A percentile compares a stretch with the other conserved stretches of the same genome.
Conservation (phyloP, 768 basidiomycete species). For the Megacollybia marginata region DNA sequence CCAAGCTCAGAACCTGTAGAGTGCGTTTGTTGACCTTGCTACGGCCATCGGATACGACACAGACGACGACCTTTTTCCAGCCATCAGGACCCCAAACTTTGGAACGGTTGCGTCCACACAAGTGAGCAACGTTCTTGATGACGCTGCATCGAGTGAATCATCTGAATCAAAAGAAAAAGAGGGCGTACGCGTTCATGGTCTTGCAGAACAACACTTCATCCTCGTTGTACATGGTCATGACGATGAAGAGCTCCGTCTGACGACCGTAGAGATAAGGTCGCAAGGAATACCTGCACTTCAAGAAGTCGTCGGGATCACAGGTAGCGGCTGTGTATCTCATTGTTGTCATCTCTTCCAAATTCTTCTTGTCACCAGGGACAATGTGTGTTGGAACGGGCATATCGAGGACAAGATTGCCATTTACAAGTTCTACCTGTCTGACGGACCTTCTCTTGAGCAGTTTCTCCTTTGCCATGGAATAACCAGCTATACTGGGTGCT, state of each 20-base stretch:
- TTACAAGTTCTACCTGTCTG: conserved; percentile 69
- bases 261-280: conserved; percentile 74
- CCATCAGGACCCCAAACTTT: conserved; percentile 85
- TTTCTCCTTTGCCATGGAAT: conserved; percentile 65
- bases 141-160: conserved; percentile 37
- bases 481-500: conserved; percentile 43
- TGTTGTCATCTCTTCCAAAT: conserved; percentile 71
- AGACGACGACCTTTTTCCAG: conserved; percentile 89
- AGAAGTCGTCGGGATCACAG: conserved; percentile 86
- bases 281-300: conserved; percentile 68
- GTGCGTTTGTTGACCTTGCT: conserved; percentile 87
- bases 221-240: conserved; percentile 97
- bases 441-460: conserved; percentile 77
- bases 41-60: conserved; percentile 80
- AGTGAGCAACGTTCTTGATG: conserved; percentile 79
- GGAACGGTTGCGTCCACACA: conserved; percentile 62
- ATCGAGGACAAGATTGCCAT: conserved; percentile 83
- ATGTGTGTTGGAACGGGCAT: conserved; percentile 75
- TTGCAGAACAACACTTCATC: conserved; percentile 71
- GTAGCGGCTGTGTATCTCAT: conserved; percentile 87
- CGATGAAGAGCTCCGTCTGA: conserved; percentile 88
- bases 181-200: conserved; percentile 77
- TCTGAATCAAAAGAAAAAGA: background rate
- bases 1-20: conserved; percentile 79
- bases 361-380: conserved; percentile 54